Conservation (phyloP, 129 eudicot genomes). For the Flaveria brownii region DNA sequence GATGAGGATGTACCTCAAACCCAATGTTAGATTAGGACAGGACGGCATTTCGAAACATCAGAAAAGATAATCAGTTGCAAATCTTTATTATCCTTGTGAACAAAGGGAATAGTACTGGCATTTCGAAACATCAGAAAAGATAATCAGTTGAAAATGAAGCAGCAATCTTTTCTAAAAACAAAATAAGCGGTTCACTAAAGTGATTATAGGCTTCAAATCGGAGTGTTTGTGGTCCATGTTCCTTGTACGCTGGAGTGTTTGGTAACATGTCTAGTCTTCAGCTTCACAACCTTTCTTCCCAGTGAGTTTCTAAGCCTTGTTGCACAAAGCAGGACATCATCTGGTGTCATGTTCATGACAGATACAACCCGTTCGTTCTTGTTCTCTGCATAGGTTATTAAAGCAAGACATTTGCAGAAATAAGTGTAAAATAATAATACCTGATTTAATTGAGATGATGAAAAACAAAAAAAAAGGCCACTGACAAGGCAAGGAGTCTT, state of each 20-base stretch:
- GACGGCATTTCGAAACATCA: background rate
- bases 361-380: slow-evolving; percentile 84
- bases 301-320: slow-evolving; percentile 78
- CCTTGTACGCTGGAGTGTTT: slow-evolving; percentile 95
- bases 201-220: slow-evolving; percentile 39
- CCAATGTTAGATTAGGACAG: background rate
- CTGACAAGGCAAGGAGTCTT: background rate
- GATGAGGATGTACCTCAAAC: background rate
- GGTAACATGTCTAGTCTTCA: slow-evolving; percentile 86
- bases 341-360: slow-evolving; percentile 72
- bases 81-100: slow-evolving; percentile 10
- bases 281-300: slow-evolving; percentile 94
- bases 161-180: background rate
- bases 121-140: too few relatives aligned
- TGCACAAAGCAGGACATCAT: slow-evolving; percentile 66
- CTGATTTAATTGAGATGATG: background rate
- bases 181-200: background rate
- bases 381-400: slow-evolving; percentile 52
- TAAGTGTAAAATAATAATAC: background rate
- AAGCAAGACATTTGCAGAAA: slow-evolving; percentile 1
- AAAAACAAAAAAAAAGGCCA: background rate
- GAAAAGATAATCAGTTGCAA: background rate
- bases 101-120: slow-evolving; percentile 8
- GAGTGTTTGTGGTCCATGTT: slow-evolving; percentile 74
- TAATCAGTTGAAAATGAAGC: too few relatives aligned